Conservation (phyloP, 1,139 yeast genomes). For the Yamadazyma friedrichii region DNA sequence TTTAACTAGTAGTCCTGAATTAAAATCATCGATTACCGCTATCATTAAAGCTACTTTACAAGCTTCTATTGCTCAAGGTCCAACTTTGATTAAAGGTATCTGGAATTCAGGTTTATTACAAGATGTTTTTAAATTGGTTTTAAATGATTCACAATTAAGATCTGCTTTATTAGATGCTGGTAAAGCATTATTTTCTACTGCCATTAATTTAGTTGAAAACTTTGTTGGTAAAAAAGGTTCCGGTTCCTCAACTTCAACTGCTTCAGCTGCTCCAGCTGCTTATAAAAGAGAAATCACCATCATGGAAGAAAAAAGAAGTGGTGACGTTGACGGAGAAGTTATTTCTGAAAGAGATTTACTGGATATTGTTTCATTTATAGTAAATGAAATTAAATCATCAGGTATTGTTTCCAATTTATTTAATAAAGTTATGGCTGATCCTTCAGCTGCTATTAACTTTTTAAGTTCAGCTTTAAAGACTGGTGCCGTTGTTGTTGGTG, state of each 20-base stretch:
- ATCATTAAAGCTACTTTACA: constrained; percentile 34
- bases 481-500: constrained; percentile 37
- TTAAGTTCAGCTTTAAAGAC: constrained; percentile 33
- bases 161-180: constrained; percentile 36
- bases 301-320: constrained; percentile 1
- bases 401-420: constrained; percentile 35
- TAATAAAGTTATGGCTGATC: constrained; percentile 38
- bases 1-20: constrained; percentile 32
- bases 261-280: constrained; percentile 17
- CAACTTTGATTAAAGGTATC: constrained; percentile 42
- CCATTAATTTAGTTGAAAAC: constrained; percentile 27
- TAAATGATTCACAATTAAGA: constrained; percentile 36
- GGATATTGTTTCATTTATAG: constrained; percentile 27
- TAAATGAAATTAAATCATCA: constrained; percentile 30
- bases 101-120: constrained; percentile 45
- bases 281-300: constrained; percentile 12
- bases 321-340: constrained; percentile 19
- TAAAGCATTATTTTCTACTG: constrained; percentile 34
- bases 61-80: constrained; percentile 41
- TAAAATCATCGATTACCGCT: constrained; percentile 25
- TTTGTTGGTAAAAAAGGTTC: constrained; percentile 20
- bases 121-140: constrained; percentile 31
- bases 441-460: constrained; percentile 32
- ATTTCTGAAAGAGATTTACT: constrained; percentile 41
- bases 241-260: constrained; percentile 18